phyloP scores from a whole-genome alignment of 2,329 filamentous ascomycete species.

The Cladophialophora psammophila region DNA sequence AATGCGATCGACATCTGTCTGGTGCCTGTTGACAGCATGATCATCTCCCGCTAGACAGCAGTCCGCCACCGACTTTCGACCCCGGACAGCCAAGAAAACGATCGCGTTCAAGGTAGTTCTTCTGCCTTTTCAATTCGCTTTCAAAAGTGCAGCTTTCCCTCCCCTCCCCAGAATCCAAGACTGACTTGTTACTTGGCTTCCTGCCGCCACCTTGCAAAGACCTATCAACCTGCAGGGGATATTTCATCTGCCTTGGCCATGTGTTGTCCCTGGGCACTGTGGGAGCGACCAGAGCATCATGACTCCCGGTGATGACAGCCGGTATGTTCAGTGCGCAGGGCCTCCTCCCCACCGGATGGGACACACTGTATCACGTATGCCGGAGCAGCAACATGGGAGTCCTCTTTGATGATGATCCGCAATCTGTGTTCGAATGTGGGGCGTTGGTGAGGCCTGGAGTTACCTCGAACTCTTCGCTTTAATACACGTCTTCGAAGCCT shows the following conservation, averaged over 20 bases:
- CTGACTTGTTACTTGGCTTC: slow-evolving; percentile 17
- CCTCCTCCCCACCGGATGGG: slow-evolving; percentile 14
- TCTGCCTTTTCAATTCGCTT: not conserved
- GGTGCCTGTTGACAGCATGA: not conserved
- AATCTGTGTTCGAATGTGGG: not conserved
- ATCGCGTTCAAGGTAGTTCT: slow-evolving; percentile 6
- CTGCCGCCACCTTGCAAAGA: not conserved
- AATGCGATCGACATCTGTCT: not conserved
- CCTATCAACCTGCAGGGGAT: slow-evolving; percentile 14
- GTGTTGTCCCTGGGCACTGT: not conserved
- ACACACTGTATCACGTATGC: slow-evolving; percentile 2
- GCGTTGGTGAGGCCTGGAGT: not conserved
- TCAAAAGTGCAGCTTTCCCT: slow-evolving; percentile 6
- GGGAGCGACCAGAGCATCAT: slow-evolving; percentile 2
- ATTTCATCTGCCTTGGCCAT: slow-evolving; percentile 4
- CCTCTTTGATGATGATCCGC: not conserved
- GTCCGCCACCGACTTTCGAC: not conserved
- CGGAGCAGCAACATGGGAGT: not conserved
- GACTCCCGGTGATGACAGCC: slow-evolving; percentile 16
- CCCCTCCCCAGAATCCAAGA: slow-evolving; percentile 20
- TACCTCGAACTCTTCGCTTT: not conserved
- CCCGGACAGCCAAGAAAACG: slow-evolving; percentile 22
- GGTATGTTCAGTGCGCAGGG: slow-evolving; percentile 1
- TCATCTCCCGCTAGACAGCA: not conserved
- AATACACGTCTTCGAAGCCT: not conserved